Conservation (phyloP, 345 rosid genomes). For the Aquilaria malaccensis region DNA sequence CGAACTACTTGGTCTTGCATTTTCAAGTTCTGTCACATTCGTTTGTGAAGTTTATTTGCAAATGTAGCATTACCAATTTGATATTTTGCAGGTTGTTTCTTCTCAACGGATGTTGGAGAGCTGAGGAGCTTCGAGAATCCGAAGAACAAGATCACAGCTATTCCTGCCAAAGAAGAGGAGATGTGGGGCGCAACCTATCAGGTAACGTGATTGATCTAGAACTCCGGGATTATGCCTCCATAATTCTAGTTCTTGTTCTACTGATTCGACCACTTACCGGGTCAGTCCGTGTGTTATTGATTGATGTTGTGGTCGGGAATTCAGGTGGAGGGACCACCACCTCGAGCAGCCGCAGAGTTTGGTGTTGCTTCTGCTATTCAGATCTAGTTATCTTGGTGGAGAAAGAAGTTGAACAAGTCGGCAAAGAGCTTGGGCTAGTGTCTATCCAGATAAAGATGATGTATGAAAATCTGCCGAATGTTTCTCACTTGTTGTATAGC, state of each 20-base stretch:
- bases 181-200: slow-evolving; percentile 94
- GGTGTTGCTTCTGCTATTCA: too few species aligned
- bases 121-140: slow-evolving; percentile 88
- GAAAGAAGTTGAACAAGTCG: neutral
- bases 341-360: slow-evolving; percentile 47
- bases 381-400: neutral
- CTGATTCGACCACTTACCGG: too few species aligned
- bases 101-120: slow-evolving; percentile 72
- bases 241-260: neutral
- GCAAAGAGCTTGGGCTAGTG: too few species aligned
- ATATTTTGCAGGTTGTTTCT: slow-evolving; percentile 64
- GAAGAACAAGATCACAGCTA: slow-evolving; percentile 75
- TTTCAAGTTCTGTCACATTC: neutral
- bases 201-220: slow-evolving; percentile 29
- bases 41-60: neutral
- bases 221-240: neutral
- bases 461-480: too few species aligned
- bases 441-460: too few species aligned
- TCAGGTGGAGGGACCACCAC: slow-evolving; percentile 84
- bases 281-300: neutral
- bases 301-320: slow-evolving; percentile 1
- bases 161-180: slow-evolving; percentile 86
- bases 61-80: neutral
- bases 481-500: too few species aligned
- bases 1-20: neutral